A percentile compares a stretch with the other conserved stretches of the same genome.
phyloP scores from a whole-genome alignment of 164 flowering plant species.

The Paratinospora sagittata region DNA sequence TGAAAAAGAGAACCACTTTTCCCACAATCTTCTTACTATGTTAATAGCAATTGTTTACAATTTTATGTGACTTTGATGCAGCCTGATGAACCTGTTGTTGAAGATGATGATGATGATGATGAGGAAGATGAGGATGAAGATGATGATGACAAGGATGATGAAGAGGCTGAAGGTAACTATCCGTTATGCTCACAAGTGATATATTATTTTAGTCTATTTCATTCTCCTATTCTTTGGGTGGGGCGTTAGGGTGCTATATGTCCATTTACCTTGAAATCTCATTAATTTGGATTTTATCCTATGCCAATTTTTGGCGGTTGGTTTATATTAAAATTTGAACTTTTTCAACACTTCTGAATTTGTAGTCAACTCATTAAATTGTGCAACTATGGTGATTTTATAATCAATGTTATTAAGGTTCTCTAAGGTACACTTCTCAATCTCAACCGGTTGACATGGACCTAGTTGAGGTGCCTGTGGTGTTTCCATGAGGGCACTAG shows the following conservation, averaged over 20 bases:
- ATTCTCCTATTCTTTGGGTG: neutral
- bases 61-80: constrained; percentile 11
- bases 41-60: neutral
- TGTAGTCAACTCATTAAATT: neutral
- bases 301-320: neutral
- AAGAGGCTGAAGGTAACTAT: constrained; percentile 38
- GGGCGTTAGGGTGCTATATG: neutral
- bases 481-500: neutral
- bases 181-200: neutral
- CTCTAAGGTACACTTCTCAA: too few relatives aligned
- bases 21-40: too few relatives aligned
- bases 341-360: neutral
- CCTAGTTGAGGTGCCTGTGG: neutral
- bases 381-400: neutral
- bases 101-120: constrained; percentile 50
- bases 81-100: constrained; percentile 52
- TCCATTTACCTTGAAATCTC: neutral
- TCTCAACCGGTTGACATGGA: neutral
- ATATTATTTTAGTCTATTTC: neutral
- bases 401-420: too few relatives aligned
- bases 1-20: too few relatives aligned
- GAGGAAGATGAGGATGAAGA: constrained; percentile 52
- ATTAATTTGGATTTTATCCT: neutral
- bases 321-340: neutral
- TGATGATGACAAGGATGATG: constrained; percentile 46